Conservation (phyloP, 305 asterid genomes). For the Solanum hybrid region DNA sequence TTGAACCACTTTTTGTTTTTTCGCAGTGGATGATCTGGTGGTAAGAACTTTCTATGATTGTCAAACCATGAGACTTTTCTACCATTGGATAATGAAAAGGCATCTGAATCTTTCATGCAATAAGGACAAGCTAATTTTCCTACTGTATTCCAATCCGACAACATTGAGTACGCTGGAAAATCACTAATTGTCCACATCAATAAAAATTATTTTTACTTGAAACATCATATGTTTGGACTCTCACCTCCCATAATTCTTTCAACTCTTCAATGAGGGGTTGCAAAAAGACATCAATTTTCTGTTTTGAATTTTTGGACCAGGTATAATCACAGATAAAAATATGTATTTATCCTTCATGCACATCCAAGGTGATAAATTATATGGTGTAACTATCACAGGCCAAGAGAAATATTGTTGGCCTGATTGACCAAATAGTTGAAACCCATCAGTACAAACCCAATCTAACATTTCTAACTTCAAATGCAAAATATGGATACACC, state of each 20-base stretch:
- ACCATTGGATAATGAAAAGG: neutral
- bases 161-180: too few relatives aligned
- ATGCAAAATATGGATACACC: too few relatives aligned
- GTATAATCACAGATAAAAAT: neutral
- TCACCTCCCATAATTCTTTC: neutral
- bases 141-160: too few relatives aligned
- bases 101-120: neutral
- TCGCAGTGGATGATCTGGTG: neutral
- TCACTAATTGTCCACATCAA: too few relatives aligned
- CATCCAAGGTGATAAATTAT: neutral
- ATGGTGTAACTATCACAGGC: neutral
- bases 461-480: too few relatives aligned
- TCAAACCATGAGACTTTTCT: neutral
- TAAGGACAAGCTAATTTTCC: neutral
- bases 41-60: neutral
- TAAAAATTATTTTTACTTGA: neutral
- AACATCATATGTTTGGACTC: neutral
- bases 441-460: neutral
- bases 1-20: neutral
- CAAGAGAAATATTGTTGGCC: neutral
- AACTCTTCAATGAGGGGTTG: neutral
- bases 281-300: neutral
- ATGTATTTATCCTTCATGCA: conserved; percentile 1
- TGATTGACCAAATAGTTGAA: neutral
- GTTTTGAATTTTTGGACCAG: neutral